Evolutionary conservation across 2,329 filamentous ascomycete genomes (phyloP), one percentile per base, ranked within the genome.

Genomic region (Cladosporium phlei): DNA sequence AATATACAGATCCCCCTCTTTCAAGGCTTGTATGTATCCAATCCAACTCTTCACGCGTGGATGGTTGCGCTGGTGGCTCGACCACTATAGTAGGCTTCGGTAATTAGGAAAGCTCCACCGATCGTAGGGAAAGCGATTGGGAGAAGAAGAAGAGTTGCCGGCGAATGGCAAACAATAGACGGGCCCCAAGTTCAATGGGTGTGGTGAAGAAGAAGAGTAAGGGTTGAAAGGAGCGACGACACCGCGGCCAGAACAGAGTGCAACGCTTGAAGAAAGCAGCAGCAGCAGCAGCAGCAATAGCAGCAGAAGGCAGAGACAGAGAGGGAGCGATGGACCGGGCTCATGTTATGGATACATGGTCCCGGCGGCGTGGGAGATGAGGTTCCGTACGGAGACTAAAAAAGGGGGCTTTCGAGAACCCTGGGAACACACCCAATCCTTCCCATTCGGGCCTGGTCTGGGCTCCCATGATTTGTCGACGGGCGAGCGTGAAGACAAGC

Each of bases 301-400:
- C 33, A 45, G 51, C 21, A 30, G 28, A 37, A 45, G 51, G 33
- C 33, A 45, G 51, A 32, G 40, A 35, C 42, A 39, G 42, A 45
- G 42, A n/a, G 42, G 42, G 35, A 45, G 29, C 44, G 44, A 39
- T 40, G 44, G 28, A 22, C 35, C 40, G 44, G 35, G 44, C 35
- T 55, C 54, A 53, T 55, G 49, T 54, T 51, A 57, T 48, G 49
- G 53, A 47, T 39, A 53, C 54, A 55, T 55, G 55, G 49, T 49
- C 46, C 51, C 49, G 49, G 54, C 54, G 45, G 45, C 45, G 45
- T 40, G 45, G 45, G 45, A 47, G 45, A 47, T 47, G 42, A 45
- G 42, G 42, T 45, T 45, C 42, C 42, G 42, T 45, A 16, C 19
- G 42, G 42, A 45, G 42, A 33, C 42, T 45, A 45, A 45, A 45